Conservation (phyloP, 108 stramenopile genomes). For the Nannochloropsis gaditana region DNA sequence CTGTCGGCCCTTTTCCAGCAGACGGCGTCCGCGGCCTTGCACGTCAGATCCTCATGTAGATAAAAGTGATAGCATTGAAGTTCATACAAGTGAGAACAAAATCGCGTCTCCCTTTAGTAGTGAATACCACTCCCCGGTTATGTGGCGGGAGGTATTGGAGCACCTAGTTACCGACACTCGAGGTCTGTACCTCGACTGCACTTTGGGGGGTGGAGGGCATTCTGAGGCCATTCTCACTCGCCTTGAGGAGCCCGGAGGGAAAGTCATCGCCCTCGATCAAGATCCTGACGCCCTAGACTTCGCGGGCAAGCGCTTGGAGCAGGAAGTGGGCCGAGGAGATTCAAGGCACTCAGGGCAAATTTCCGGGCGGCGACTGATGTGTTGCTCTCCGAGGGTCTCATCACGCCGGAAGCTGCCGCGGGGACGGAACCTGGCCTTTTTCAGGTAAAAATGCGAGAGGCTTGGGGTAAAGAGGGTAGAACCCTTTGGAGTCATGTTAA, state of each 20-base stretch:
- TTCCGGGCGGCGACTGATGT: background rate
- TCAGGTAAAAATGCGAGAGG: background rate
- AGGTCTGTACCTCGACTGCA: slow-evolving; percentile 46
- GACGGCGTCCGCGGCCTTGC: background rate
- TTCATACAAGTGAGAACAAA: too few species aligned
- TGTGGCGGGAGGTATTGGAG: slow-evolving; percentile 33
- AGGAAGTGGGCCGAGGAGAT: slow-evolving; percentile 19
- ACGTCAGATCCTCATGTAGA: too few species aligned
- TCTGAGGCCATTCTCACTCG: slow-evolving; percentile 33
- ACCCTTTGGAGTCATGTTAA: background rate
- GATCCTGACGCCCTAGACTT: slow-evolving; percentile 44
- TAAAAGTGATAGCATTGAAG: too few species aligned
- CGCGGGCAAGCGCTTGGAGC: slow-evolving; percentile 26
- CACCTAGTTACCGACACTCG: slow-evolving; percentile 34
- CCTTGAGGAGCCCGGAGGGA: slow-evolving; percentile 23
- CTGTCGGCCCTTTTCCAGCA: background rate
- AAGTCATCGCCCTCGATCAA: slow-evolving; percentile 45
- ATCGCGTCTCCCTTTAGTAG: background rate
- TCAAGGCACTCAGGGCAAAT: background rate
- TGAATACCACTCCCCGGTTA: background rate
- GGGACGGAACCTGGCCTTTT: background rate
- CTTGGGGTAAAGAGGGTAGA: background rate
- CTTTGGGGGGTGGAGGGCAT: slow-evolving; percentile 48
- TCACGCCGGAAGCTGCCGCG: background rate
- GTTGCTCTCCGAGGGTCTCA: background rate